phyloP scores from a whole-genome alignment of 1,139 yeast species.

The Chernovozyma aurita region DNA sequence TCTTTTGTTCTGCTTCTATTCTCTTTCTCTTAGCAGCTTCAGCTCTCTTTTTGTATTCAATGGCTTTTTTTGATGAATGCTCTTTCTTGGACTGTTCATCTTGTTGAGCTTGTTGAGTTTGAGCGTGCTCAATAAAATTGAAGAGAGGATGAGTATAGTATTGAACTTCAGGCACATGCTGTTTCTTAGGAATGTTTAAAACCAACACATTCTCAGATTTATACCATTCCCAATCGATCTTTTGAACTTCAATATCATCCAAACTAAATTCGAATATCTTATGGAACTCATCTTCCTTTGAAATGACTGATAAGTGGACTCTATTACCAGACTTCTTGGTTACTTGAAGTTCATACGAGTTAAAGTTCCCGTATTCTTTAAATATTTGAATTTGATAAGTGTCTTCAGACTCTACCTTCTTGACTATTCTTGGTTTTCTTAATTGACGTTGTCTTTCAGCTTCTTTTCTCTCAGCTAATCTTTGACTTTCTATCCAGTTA shows the following conservation, averaged over 20 bases:
- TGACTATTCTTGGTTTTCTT: constrained; percentile 28
- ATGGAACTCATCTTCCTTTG: constrained; percentile 30
- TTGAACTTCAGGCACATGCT: constrained; percentile 8
- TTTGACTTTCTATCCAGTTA: constrained; percentile 4
- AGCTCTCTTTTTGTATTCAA: constrained; percentile 46
- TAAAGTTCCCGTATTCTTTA: constrained; percentile 33
- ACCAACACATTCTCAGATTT: constrained; percentile 30
- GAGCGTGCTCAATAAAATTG: constrained; percentile 2
- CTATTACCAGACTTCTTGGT: constrained; percentile 18
- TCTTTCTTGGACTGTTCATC: too few species aligned
- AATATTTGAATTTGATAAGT: constrained; percentile 36
- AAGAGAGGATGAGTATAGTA: constrained; percentile 8
- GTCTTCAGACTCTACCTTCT: constrained; percentile 35
- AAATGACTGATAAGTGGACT: constrained; percentile 28
- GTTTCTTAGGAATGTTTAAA: constrained; percentile 38
- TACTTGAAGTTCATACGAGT: constrained; percentile 36
- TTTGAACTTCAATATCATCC: constrained; percentile 27
- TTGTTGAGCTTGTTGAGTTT: constrained; percentile 3
- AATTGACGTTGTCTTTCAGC: constrained; percentile 8
- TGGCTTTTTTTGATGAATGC: constrained; percentile 9
- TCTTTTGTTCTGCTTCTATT: constrained; percentile 6
- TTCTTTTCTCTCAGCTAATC: constrained; percentile 3
- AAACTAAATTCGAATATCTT: constrained; percentile 30
- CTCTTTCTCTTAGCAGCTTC: constrained; percentile 30
- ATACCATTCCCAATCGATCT: constrained; percentile 36